These are phyloP conservation scores for Tuber borchii DNA, from an alignment of 495 filamentous ascomycete species.

Conservation along the genomic window DNA sequence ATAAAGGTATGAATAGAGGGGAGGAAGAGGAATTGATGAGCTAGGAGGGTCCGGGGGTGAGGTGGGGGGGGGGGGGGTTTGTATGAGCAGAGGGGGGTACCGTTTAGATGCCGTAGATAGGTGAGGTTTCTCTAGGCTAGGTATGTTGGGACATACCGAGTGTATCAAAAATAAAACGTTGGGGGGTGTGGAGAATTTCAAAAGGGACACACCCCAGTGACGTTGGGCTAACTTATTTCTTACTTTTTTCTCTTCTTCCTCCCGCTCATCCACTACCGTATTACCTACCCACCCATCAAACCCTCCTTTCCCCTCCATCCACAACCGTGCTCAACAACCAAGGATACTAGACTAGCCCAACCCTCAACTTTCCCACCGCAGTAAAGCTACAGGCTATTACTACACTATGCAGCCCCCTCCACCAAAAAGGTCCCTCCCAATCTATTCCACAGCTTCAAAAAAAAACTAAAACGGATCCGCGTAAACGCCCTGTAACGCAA, in stretches of 20 bases:
- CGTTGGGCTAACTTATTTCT: neutral
- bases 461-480: conserved; percentile 21
- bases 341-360: neutral
- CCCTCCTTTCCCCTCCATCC: neutral
- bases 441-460: conserved; percentile 10
- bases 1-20: neutral
- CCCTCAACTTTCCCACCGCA: neutral
- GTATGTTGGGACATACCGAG: conserved; percentile 28
- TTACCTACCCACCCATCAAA: neutral
- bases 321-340: neutral
- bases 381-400: neutral
- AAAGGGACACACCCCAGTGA: conserved; percentile 3
- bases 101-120: conserved; percentile 6
- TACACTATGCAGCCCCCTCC: neutral
- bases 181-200: conserved; percentile 9
- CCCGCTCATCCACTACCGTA: neutral
- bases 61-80: neutral
- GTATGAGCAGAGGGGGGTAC: neutral
- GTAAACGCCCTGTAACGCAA: conserved; percentile 20
- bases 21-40: neutral
- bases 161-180: conserved; percentile 21
- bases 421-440: neutral
- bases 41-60: neutral
- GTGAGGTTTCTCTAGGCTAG: conserved; percentile 15
- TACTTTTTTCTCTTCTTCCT: neutral